These are phyloP conservation scores for Diplodia seriata DNA, from an alignment of 2,329 filamentous ascomycete species.

Conservation along the genomic window DNA sequence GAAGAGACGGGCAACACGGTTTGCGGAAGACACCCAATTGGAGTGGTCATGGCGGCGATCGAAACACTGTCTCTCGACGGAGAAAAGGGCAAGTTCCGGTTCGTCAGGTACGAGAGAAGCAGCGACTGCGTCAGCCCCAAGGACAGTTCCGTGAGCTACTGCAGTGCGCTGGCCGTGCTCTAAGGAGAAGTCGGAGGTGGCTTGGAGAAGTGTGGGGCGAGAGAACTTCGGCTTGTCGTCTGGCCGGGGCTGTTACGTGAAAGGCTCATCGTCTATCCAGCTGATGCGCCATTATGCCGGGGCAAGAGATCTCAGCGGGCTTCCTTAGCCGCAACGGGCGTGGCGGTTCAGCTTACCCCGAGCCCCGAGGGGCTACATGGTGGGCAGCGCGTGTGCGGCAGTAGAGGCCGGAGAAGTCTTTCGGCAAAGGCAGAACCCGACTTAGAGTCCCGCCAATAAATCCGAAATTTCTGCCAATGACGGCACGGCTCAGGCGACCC, in stretches of 20 bases:
- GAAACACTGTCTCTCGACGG: conserved; percentile 63
- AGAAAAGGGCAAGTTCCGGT: conserved; percentile 68
- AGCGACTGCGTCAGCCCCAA: conserved; percentile 69
- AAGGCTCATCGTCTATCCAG: not conserved
- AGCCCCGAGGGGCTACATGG: conserved; percentile 10
- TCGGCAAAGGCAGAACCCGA: conserved; percentile 7
- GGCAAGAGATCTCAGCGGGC: not conserved
- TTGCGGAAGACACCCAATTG: conserved; percentile 93
- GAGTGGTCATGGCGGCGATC: conserved; percentile 86
- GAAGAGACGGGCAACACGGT: conserved; percentile 84
- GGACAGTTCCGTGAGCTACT: conserved; percentile 94
- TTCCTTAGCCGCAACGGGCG: conserved; percentile 10
- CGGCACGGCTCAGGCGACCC: conserved; percentile 10
- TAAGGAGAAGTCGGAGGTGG: conserved; percentile 44
- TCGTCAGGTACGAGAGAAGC: conserved; percentile 88
- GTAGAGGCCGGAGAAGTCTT: conserved; percentile 1
- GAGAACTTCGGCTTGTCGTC: conserved; percentile 5
- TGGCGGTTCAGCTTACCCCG: not conserved
- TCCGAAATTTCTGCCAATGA: conserved; percentile 20
- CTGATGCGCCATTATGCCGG: conserved; percentile 14
- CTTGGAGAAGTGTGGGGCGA: conserved; percentile 27
- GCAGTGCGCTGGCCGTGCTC: conserved; percentile 84
- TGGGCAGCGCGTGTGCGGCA: not conserved
- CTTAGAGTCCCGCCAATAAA: conserved; percentile 13
- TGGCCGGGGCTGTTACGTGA: conserved; percentile 16